A percentile compares a stretch with the other conserved stretches of the same genome.
phyloP scores from a whole-genome alignment of 257 asterid genomes.

The Leonotis leonurus region DNA sequence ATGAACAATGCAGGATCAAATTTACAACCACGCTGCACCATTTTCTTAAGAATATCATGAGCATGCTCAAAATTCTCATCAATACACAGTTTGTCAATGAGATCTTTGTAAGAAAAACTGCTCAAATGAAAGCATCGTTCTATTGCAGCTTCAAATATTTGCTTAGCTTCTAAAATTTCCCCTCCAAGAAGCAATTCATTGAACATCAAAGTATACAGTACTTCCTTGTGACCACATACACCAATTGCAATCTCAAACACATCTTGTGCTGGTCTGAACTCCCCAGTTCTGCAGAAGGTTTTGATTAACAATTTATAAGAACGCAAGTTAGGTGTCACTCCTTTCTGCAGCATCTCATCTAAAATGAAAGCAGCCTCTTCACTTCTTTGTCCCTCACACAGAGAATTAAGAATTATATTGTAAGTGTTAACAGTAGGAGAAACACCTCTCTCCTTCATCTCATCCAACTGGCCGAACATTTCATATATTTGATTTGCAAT shows the following conservation, averaged over 20 bases:
- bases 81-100: conserved; percentile 46
- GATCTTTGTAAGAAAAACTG: conserved; percentile 55
- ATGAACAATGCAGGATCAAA: conserved; percentile 78
- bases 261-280: conserved; percentile 85
- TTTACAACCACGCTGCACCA: conserved; percentile 55
- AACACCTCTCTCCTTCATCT: conserved; percentile 82
- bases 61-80: conserved; percentile 54
- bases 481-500: conserved; percentile 69
- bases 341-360: conserved; percentile 76
- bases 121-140: conserved; percentile 51
- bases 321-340: conserved; percentile 48
- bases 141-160: conserved; percentile 59
- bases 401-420: conserved; percentile 57
- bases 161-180: conserved; percentile 63
- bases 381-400: conserved; percentile 65
- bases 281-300: conserved; percentile 76
- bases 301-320: conserved; percentile 60
- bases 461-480: conserved; percentile 80
- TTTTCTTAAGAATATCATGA: conserved; percentile 44
- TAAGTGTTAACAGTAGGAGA: conserved; percentile 68
- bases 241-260: conserved; percentile 52
- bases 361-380: conserved; percentile 76
- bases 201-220: conserved; percentile 56
- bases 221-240: conserved; percentile 58
- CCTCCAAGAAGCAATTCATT: conserved; percentile 74